Base-by-base conservation (phyloP, 176 grass and related monocot genomes). In the Aegilops sharonensis region DNA sequence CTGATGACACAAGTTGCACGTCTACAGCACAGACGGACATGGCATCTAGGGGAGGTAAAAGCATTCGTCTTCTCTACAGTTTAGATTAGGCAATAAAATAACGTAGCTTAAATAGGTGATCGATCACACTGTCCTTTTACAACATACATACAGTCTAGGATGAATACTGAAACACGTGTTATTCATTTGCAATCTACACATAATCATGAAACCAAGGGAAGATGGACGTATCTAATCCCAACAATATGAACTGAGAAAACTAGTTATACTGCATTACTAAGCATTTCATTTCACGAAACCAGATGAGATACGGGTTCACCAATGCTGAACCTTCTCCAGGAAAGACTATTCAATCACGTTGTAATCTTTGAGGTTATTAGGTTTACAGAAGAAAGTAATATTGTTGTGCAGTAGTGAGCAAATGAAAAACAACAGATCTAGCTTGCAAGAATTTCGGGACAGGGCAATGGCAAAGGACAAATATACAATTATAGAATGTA, bases 301-400 rank as follows among this genome's bases (percentile, higher is more conserved):
- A 50, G n/a, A 68, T 34, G 63, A 25, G 39, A 67, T 31, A 50
- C 65, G 9, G 48, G 6, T 50, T 23, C 27, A 77, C 40, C 15
- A 37, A 54, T 36, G 29, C 43, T 76, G 14, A 77, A 85, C 14
- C 62, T 57, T 85, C 43, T 68, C 14, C 62, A 78, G n/a, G n/a
- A 78, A 39, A 56, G 24, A 75, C 60, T 62, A 60, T 30, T 37
- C 21, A 84, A 84, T 34, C 11, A 30, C 0, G 12, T 50, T 18
- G 5, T 72, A 24, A 15, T 37, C 4, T 76, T 76, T 31, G 40
- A 67, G 14, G 20, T 65, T 52, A 43, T 47, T 23, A 78, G 43
- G 20, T 67, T 77, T 37, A 68, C 30, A 36, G 27, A 75, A 43
- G 75, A 29, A 36, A 40, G 67, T 37, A 30, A 24, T 11, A 64